Percentiles rank a stretch among this genome's conserved stretches.
phyloP scores from a whole-genome alignment of 306 rosid species.

The Quercus suber region DNA sequence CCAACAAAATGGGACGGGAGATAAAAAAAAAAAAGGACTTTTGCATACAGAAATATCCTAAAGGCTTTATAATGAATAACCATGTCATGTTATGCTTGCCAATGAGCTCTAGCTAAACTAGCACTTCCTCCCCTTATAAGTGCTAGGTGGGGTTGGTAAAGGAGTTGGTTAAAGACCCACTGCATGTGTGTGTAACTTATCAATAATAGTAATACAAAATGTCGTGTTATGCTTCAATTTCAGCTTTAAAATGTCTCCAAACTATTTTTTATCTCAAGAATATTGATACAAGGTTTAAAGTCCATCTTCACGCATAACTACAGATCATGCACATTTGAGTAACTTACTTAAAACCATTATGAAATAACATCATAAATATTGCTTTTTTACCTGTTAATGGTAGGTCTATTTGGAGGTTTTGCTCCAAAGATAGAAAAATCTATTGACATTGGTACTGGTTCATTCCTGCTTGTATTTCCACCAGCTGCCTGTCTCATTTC shows the following conservation, averaged over 20 bases:
- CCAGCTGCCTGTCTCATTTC: slow-evolving; percentile 47
- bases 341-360: slow-evolving; percentile 1
- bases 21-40: background rate
- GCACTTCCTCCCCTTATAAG: too few relatives aligned
- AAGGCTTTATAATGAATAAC: background rate
- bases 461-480: slow-evolving; percentile 71
- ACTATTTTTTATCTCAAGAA: background rate
- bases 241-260: background rate
- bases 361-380: slow-evolving; percentile 6
- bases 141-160: too few relatives aligned
- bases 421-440: slow-evolving; percentile 90
- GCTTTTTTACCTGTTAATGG: slow-evolving; percentile 73
- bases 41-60: too few relatives aligned
- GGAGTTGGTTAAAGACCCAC: too few relatives aligned
- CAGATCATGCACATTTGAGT: background rate
- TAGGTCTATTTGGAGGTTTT: slow-evolving; percentile 92
- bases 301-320: slow-evolving; percentile 21
- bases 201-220: background rate
- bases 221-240: background rate
- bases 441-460: slow-evolving; percentile 61
- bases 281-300: slow-evolving; percentile 10
- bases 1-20: background rate
- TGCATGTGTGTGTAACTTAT: too few relatives aligned
- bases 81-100: background rate
- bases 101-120: too few relatives aligned